Conservation (phyloP, 306 rosid species). For the Sicyos edulis region DNA sequence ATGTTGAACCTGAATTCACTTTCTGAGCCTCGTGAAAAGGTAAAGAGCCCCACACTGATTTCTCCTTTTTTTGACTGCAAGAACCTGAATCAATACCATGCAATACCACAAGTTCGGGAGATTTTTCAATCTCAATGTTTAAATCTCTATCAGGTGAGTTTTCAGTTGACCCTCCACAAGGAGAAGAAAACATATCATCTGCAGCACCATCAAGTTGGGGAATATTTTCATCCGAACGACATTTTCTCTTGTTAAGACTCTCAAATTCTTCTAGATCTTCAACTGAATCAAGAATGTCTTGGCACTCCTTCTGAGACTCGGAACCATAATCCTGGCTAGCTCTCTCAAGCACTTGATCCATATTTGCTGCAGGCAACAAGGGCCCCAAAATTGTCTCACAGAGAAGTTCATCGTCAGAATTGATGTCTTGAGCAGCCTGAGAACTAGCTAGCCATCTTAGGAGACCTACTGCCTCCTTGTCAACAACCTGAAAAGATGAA, state of each 20-base stretch:
- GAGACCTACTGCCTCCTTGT: constrained; percentile 64
- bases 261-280: constrained; percentile 52
- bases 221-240: constrained; percentile 33
- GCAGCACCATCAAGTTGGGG: constrained; percentile 68
- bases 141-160: constrained; percentile 31
- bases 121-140: constrained; percentile 29
- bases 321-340: constrained; percentile 64
- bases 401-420: constrained; percentile 80
- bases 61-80: constrained; percentile 39
- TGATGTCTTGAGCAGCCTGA: constrained; percentile 66
- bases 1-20: constrained; percentile 26
- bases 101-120: constrained; percentile 28
- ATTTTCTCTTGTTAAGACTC: constrained; percentile 33
- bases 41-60: constrained; percentile 58
- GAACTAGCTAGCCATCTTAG: constrained; percentile 82
- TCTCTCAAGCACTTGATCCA: constrained; percentile 70
- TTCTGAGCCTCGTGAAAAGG: constrained; percentile 40
- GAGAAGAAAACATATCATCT: constrained; percentile 45
- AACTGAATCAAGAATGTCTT: constrained; percentile 85
- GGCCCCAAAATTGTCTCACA: constrained; percentile 72
- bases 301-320: constrained; percentile 91
- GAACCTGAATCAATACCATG: constrained; percentile 32
- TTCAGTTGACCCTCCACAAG: constrained; percentile 38
- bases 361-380: constrained; percentile 58
- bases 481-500: constrained; percentile 41